Evolutionary conservation across 306 rosid species (phyloP).

Genomic region (Castanospermum australe): DNA sequence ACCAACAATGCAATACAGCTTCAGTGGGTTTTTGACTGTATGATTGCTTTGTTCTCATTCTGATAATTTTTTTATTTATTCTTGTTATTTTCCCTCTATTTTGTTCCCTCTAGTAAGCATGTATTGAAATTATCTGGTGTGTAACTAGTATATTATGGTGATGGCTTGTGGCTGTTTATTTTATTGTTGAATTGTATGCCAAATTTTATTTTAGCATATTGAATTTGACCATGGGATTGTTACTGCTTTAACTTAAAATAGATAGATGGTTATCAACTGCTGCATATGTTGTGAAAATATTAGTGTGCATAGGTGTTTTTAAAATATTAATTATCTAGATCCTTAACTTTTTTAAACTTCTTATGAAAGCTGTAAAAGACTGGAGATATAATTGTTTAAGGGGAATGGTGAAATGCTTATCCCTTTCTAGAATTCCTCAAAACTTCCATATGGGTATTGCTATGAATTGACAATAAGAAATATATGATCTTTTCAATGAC

Average conservation of each 20-base stretch:
- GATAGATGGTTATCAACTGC: not conserved
- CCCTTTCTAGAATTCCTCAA: not conserved
- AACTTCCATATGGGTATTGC: not conserved
- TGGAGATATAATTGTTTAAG: no score
- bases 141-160: not conserved
- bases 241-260: not conserved
- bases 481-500: not conserved
- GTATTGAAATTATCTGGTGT: not conserved
- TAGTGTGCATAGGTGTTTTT: not conserved
- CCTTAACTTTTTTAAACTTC: not conserved
- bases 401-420: no score
- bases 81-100: not conserved
- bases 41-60: conserved; percentile 35
- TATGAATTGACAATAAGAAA: not conserved
- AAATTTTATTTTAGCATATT: not conserved
- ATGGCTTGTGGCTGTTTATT: conserved; percentile 6
- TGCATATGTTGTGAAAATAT: not conserved
- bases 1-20: conserved; percentile 95
- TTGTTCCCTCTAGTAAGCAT: not conserved
- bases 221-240: not conserved
- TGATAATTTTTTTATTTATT: conserved; percentile 19
- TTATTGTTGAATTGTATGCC: not conserved
- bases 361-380: not conserved
- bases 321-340: not conserved
- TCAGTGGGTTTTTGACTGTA: conserved; percentile 96